Conservation (phyloP, 1,284 basidiomycete genomes). For the Boletus smithii region DNA sequence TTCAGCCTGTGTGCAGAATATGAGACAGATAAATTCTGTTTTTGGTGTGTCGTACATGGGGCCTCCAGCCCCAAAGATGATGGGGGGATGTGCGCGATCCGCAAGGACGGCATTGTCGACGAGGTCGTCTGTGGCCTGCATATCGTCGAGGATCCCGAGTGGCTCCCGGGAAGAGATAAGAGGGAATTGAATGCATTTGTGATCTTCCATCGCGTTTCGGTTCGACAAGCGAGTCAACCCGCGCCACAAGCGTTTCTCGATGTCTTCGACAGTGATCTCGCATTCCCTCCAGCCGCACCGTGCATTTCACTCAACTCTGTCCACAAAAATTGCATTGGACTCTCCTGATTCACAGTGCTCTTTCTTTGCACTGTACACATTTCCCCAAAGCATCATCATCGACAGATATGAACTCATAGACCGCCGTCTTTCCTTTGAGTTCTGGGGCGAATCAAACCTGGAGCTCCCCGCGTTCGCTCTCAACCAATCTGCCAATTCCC, state of each 20-base stretch:
- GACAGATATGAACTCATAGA: conserved; percentile 32
- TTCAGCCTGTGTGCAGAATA: conserved; percentile 56
- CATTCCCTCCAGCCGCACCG: conserved; percentile 22
- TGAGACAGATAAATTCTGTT: conserved; percentile 2
- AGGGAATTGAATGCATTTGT: conserved; percentile 16
- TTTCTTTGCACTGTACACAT: conserved; percentile 28
- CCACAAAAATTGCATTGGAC: conserved; percentile 22
- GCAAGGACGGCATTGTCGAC: conserved; percentile 14
- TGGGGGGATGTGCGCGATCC: conserved; percentile 21
- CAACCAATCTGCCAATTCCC: conserved; percentile 14
- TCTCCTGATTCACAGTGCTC: conserved; percentile 14
- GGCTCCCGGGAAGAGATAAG: conserved; percentile 6
- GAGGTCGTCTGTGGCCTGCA: conserved; percentile 21
- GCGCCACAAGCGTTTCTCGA: not conserved
- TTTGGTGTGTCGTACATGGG: conserved; percentile 27
- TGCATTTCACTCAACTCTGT: conserved; percentile 34
- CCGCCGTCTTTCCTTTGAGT: conserved; percentile 28
- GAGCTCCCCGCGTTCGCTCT: conserved; percentile 36
- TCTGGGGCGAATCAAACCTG: conserved; percentile 33
- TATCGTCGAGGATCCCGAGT: conserved; percentile 30
- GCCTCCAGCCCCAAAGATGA: conserved; percentile 33
- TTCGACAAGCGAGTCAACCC: not conserved
- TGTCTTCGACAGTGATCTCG: conserved; percentile 22
- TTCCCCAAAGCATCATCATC: conserved; percentile 30
- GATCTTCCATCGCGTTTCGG: conserved; percentile 25